Percentiles rank a stretch among this genome's conserved stretches.
Conservation (phyloP, 1,284 basidiomycete species). For the Violaceomyces palustris region DNA sequence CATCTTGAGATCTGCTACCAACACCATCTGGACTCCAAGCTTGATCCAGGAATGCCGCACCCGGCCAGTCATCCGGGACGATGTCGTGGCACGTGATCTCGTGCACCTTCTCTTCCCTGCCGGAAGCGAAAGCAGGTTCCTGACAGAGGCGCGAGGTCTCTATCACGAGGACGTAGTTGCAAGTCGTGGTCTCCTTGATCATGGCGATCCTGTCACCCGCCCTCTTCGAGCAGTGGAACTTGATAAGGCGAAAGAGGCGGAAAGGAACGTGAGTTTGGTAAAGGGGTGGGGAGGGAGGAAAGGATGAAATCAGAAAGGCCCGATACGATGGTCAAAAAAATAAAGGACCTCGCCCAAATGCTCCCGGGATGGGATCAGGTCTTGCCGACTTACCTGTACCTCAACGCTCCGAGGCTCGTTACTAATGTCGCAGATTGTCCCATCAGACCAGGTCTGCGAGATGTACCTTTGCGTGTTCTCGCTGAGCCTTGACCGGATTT, state of each 20-base stretch:
- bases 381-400: no score
- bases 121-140: slow-evolving; percentile 20
- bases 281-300: not conserved
- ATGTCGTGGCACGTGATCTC: slow-evolving; percentile 19
- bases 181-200: slow-evolving; percentile 47
- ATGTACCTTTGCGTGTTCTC: slow-evolving; percentile 39
- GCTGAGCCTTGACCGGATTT: no score
- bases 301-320: not conserved
- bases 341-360: not conserved
- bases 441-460: slow-evolving; percentile 40
- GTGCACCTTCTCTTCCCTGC: slow-evolving; percentile 20
- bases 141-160: slow-evolving; percentile 27
- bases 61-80: slow-evolving; percentile 14
- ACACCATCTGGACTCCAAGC: no score
- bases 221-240: slow-evolving; percentile 33
- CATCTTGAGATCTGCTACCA: no score
- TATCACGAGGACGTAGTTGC: slow-evolving; percentile 41
- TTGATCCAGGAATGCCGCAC: slow-evolving; percentile 12
- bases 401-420: slow-evolving; percentile 36
- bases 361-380: no score
- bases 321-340: no score
- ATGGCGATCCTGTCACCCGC: slow-evolving; percentile 33
- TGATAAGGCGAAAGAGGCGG: not conserved
- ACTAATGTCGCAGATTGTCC: slow-evolving; percentile 42
- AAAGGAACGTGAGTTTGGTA: not conserved